A percentile compares a stretch with the other conserved stretches of the same genome.
phyloP scores from a whole-genome alignment of 805 yeast species.

The Blastobotrys muscicola region DNA sequence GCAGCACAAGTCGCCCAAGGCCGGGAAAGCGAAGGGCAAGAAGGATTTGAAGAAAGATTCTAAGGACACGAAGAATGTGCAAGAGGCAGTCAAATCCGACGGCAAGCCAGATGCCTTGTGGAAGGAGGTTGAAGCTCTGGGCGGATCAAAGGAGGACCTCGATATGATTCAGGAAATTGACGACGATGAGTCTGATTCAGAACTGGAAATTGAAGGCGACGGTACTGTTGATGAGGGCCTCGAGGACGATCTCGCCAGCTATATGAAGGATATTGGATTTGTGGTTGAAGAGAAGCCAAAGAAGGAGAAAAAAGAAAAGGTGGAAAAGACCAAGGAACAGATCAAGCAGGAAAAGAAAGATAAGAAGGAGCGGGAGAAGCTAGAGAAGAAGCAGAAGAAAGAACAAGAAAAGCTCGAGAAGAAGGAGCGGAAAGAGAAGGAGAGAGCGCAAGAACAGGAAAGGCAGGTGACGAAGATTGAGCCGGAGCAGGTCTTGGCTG shows the following conservation, averaged over 20 bases:
- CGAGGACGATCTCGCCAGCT: slow-evolving; percentile 45
- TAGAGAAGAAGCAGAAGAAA: slow-evolving; percentile 13
- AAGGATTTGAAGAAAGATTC: slow-evolving; percentile 10
- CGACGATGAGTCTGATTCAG: slow-evolving; percentile 24
- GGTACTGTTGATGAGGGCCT: slow-evolving; percentile 27
- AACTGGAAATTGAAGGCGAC: slow-evolving; percentile 23
- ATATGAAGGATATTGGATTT: slow-evolving; percentile 65
- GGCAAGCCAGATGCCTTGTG: slow-evolving; percentile 5
- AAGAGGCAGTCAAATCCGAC: slow-evolving; percentile 11
- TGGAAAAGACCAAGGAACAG: slow-evolving; percentile 18
- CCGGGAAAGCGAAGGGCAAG: slow-evolving; percentile 13
- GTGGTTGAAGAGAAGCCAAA: slow-evolving; percentile 27
- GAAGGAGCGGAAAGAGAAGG: slow-evolving; percentile 18
- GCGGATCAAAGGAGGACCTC: slow-evolving; percentile 81
- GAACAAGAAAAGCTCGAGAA: slow-evolving; percentile 17
- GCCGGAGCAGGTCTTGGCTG: not conserved
- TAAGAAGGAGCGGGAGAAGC: slow-evolving; percentile 18
- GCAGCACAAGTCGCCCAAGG: not conserved
- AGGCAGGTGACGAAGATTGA: slow-evolving; percentile 7
- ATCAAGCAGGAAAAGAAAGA: slow-evolving; percentile 18
- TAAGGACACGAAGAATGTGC: slow-evolving; percentile 8
- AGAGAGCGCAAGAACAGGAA: slow-evolving; percentile 19
- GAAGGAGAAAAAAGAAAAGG: slow-evolving; percentile 26
- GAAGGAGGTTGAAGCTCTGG: slow-evolving; percentile 33
- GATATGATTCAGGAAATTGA: slow-evolving; percentile 48